Base-by-base conservation (phyloP, 768 basidiomycete species). In the Hydnum rufescens region DNA sequence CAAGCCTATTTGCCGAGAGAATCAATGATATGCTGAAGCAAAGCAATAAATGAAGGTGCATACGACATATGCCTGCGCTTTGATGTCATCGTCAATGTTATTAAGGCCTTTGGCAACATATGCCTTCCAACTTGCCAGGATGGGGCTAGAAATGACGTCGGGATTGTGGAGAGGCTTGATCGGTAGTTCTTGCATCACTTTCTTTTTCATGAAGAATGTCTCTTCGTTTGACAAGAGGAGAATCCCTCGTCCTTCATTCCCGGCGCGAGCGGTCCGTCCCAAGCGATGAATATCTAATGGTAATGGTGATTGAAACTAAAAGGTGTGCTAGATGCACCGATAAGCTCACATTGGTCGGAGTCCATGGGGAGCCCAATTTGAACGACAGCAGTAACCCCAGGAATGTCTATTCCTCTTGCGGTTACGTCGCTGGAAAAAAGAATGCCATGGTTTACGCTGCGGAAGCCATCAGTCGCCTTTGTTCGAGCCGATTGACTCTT, bases 191-290 rank as follows among this genome's bases (percentile, higher is more conserved):
- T 57, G 56, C 58, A 76, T 68, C 1, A 64, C 68, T 4, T 64
- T 64, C 5, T 59, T 61, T 18, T 54, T 55, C 4, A 78, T 62
- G 66, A 80, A 79, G 46, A 62, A 64, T 22, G 62, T 53, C 57
- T 82, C 80, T 76, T 67, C 2, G 78, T 77, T 34, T 68, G 70
- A 0, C 22, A 99, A 67, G 72, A 99, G 97, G 51, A 99, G 68
- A 36, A 99, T 65, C 68, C 84, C 88, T 68, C 95, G 92, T 29
- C 70, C 70, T 19, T 59, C 54, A 23, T 65, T 64, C 30, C 69
- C 69, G 6, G 69, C 68, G n/a, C 68, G 63, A 32, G 66, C 68
- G 1, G 69, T 69, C 23, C 68, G 62, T 0, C 69, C 68, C 19
- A 70, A 59, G 26, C 69, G 62, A 57, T 70, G 69, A 30, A 69